These are phyloP conservation scores for Parasitella parasitica DNA, from an alignment of 371 early-diverging fungal genomes.

Conservation along the genomic window DNA sequence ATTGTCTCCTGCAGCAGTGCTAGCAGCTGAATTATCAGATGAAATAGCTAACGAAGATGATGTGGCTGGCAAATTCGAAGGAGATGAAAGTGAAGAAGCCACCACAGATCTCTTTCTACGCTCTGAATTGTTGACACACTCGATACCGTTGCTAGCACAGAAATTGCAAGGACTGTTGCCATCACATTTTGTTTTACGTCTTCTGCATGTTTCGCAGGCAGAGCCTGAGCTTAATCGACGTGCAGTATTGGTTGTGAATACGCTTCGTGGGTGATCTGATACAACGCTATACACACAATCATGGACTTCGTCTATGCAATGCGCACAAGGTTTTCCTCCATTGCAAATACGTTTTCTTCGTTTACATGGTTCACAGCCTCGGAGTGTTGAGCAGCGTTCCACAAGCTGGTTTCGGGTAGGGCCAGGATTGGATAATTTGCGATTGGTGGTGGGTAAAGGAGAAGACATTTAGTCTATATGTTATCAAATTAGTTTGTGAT, in stretches of 20 bases:
- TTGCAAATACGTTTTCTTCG: slow-evolving; percentile 27
- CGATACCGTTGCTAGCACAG: slow-evolving; percentile 36
- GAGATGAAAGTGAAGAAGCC: background rate
- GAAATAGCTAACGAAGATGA: background rate
- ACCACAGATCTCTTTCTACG: slow-evolving; percentile 22
- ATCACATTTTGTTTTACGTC: slow-evolving; percentile 57
- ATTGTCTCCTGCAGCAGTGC: slow-evolving; percentile 8
- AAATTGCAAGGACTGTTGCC: slow-evolving; percentile 48
- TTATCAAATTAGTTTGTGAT: background rate
- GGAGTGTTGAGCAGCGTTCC: slow-evolving; percentile 24
- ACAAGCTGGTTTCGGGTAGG: slow-evolving; percentile 26
- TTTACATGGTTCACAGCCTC: slow-evolving; percentile 33
- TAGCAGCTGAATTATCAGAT: background rate
- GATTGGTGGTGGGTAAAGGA: slow-evolving; percentile 20
- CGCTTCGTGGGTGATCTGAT: slow-evolving; percentile 31
- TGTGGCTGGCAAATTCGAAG: background rate
- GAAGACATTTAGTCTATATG: slow-evolving; percentile 16
- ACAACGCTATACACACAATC: slow-evolving; percentile 34
- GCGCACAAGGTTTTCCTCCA: slow-evolving; percentile 28
- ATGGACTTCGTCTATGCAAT: slow-evolving; percentile 21
- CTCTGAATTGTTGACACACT: slow-evolving; percentile 36
- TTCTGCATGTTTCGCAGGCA: slow-evolving; percentile 52
- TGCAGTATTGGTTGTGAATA: slow-evolving; percentile 35
- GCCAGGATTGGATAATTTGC: slow-evolving; percentile 28
- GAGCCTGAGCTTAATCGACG: slow-evolving; percentile 50